Evolutionary conservation across 768 basidiomycete species (phyloP), one percentile per base, ranked within the genome.

Genomic region (Hydnum rufescens): DNA sequence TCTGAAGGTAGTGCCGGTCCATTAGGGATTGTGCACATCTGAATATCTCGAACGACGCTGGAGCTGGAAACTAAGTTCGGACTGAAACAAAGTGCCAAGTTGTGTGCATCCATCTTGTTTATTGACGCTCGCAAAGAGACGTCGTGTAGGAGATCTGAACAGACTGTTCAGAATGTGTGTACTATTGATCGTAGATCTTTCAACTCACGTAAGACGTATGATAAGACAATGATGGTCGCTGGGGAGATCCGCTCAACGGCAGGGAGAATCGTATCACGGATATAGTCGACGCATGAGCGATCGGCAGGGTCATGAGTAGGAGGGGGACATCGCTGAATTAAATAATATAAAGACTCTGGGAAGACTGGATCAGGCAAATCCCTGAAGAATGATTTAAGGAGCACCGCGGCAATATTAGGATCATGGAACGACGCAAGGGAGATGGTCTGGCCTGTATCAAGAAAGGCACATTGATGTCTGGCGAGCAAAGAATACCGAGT

Each of bases 21-120:
- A 4, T 71, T 71, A 0, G 76, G 71, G 25, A 86, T 70, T 16
- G 69, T 65, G 59, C 81, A 85, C 71, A 88, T 79, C 69, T 71
- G 67, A 49, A 86, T 79, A 59, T 88, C 86, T 28, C 72, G 73
- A 51, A 75, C 65, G 16, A 79, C 77, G 58, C 74, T 85, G 4
- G 75, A 62, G 55, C 83, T 68, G 54, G 76, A 76, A 53, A 87
- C 74, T 46, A 89, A 75, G 58, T 88, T 90, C 4, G 87, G 87
- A 53, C 72, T 74, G 32, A 89, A 66, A 13, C 87, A 83, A 52
- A 89, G 69, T 6, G 85, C 72, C 39, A 89, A 77, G 60, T 90
- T 90, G 56, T 78, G 72, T 6, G 84, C 81, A 58, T 82, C 79
- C 87, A 90, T 90, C 32, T 73, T 70, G 60, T 89, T 89, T 4